Evolutionary conservation across 257 asterid genomes (phyloP).

Genomic region (Lycium barbarum): DNA sequence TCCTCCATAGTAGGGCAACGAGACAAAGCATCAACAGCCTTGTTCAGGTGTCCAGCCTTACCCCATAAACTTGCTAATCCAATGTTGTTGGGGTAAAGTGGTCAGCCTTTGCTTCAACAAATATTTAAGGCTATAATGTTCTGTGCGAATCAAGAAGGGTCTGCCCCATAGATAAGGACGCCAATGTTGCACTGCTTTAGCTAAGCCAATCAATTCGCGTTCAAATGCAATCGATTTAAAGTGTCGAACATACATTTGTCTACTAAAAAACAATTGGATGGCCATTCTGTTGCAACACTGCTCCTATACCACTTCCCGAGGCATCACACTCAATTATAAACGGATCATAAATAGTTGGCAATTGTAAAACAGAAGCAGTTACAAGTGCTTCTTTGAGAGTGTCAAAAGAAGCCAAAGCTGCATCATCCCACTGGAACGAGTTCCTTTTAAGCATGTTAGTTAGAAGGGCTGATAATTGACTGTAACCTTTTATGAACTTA

Average conservation of each 20-base stretch:
- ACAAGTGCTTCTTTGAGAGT: neutral
- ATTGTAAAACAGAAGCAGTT: neutral
- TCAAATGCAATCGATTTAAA: neutral
- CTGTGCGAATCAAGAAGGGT: neutral
- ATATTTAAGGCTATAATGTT: neutral
- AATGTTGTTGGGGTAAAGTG: neutral
- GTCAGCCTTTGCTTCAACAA: neutral
- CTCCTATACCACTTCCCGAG: neutral
- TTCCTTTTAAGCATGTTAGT: neutral
- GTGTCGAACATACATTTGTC: neutral
- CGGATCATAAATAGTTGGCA: neutral
- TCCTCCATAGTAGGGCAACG: neutral
- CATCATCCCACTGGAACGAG: neutral
- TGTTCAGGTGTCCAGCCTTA: neutral
- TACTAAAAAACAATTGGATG: slow-evolving; percentile 28
- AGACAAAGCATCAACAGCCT: slow-evolving; percentile 15
- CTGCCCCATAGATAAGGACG: neutral
- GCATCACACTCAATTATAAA: slow-evolving; percentile 35
- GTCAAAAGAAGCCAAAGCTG: neutral
- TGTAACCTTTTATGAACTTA: slow-evolving; percentile 3
- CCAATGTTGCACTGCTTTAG: slow-evolving; percentile 6
- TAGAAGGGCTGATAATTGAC: neutral
- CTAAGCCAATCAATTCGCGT: neutral
- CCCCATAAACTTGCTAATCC: neutral
- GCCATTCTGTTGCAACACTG: neutral